Conservation (phyloP, 768 basidiomycete species). For the Tulasnella sp. region DNA sequence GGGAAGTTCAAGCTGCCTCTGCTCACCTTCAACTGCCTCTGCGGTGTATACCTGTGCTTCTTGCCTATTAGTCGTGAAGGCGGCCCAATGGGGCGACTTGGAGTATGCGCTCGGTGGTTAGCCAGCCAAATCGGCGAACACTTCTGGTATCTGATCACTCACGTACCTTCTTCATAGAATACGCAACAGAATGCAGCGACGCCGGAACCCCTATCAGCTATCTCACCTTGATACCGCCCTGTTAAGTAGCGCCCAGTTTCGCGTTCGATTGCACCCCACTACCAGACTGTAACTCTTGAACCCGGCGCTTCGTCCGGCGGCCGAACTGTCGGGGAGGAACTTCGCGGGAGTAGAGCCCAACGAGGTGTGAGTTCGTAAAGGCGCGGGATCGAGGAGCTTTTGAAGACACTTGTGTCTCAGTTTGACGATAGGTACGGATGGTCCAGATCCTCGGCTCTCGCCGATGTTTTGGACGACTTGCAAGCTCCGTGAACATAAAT, state of each 20-base stretch:
- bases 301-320: not conserved
- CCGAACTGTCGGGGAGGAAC: not conserved
- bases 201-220: not conserved
- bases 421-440: not conserved
- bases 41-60: not conserved
- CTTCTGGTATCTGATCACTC: not conserved
- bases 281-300: not conserved
- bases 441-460: not conserved
- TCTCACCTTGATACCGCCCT: not conserved
- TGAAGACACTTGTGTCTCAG: not conserved
- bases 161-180: not conserved
- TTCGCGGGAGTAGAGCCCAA: not conserved
- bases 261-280: not conserved
- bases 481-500: not conserved
- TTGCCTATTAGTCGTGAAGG: not conserved
- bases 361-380: not conserved
- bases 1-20: not conserved
- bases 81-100: not conserved
- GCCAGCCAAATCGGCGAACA: not conserved
- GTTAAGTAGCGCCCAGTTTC: not conserved
- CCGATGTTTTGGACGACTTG: not conserved
- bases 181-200: not conserved
- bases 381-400: not conserved
- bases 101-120: not conserved
- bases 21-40: not conserved